These are phyloP conservation scores for Neonothopanus nambi DNA, from an alignment of 1,284 basidiomycete species.

Conservation along the genomic window DNA sequence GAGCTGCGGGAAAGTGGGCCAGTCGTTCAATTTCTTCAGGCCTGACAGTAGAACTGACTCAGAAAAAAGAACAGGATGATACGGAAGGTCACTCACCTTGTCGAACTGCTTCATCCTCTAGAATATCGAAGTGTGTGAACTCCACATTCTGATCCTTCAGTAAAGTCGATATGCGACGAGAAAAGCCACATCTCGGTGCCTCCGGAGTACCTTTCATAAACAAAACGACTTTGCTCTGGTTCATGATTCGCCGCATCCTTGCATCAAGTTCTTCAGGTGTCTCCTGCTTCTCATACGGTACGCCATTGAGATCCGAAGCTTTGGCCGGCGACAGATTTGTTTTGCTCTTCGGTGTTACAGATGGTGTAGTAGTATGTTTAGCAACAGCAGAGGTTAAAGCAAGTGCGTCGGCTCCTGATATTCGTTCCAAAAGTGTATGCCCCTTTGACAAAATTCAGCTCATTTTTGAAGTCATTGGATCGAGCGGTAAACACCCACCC, in stretches of 20 bases:
- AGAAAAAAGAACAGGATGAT: neutral
- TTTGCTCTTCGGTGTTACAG: slow-evolving; percentile 41
- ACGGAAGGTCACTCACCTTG: slow-evolving; percentile 42
- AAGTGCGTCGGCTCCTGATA: slow-evolving; percentile 82
- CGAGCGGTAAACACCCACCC: slow-evolving; percentile 46
- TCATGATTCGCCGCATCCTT: slow-evolving; percentile 71
- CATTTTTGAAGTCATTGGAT: slow-evolving; percentile 8
- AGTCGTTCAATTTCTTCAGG: slow-evolving; percentile 74
- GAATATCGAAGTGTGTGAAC: slow-evolving; percentile 86
- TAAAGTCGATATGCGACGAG: slow-evolving; percentile 82
- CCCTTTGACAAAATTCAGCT: slow-evolving; percentile 68
- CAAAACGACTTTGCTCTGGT: slow-evolving; percentile 73
- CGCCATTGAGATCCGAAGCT: slow-evolving; percentile 33
- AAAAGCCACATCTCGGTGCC: slow-evolving; percentile 91
- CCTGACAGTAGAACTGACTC: slow-evolving; percentile 30
- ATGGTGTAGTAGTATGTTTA: slow-evolving; percentile 44
- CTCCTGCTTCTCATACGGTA: slow-evolving; percentile 52
- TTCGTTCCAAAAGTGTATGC: slow-evolving; percentile 82
- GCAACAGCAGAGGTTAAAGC: slow-evolving; percentile 68
- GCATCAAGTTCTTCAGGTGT: slow-evolving; percentile 64
- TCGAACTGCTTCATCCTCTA: slow-evolving; percentile 72
- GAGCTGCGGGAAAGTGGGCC: slow-evolving; percentile 97
- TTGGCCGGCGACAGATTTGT: slow-evolving; percentile 39
- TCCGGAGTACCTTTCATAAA: slow-evolving; percentile 98
- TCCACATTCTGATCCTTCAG: slow-evolving; percentile 81